These are phyloP conservation scores for Glycine soja DNA, from an alignment of 306 rosid species.

Conservation along the genomic window DNA sequence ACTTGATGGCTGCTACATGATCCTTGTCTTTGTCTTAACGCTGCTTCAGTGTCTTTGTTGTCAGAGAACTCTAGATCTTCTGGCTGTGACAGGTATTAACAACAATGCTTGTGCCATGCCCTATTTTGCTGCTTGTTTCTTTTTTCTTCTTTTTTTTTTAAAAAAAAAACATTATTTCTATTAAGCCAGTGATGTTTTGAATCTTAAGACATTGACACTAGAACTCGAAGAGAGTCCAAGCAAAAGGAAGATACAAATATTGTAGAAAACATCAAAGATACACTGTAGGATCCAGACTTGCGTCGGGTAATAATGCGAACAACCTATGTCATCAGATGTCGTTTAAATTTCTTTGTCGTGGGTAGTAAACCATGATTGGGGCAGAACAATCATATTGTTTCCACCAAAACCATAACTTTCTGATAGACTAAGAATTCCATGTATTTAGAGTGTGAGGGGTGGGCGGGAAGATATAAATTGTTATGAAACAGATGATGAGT, in stretches of 20 bases:
- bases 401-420: not conserved
- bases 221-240: slow-evolving; percentile 23
- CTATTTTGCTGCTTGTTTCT: not conserved
- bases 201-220: not conserved
- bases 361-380: not conserved
- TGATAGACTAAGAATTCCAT: not conserved
- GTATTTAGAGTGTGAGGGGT: not conserved
- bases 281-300: not conserved
- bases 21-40: not conserved
- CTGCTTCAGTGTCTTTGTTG: not conserved
- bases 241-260: not conserved
- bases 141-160: not conserved
- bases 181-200: slow-evolving; percentile 4
- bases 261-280: not conserved
- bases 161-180: not conserved
- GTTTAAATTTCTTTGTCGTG: not conserved
- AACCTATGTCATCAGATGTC: not conserved
- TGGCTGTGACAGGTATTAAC: not conserved
- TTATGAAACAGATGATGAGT: not conserved
- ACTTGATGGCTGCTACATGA: not conserved
- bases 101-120: not conserved
- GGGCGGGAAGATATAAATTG: not conserved
- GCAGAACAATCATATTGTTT: not conserved
- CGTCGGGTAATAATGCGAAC: not conserved
- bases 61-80: not conserved